A percentile compares a stretch with the other conserved stretches of the same genome.
These are phyloP conservation scores for Solanum etuberosum DNA, from an alignment of 257 asterid genomes.

Conservation along the genomic window DNA sequence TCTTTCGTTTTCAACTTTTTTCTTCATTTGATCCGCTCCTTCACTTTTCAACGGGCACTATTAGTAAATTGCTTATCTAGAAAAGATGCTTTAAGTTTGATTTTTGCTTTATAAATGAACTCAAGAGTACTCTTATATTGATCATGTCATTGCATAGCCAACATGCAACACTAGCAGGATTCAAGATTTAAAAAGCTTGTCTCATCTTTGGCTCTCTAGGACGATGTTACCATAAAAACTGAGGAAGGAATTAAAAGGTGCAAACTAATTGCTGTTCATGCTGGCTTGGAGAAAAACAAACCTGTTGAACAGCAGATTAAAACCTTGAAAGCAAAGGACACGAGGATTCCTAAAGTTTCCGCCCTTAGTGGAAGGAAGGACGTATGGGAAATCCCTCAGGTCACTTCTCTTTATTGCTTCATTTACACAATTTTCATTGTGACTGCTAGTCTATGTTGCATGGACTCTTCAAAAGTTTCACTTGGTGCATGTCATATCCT, in stretches of 20 bases:
- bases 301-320: slow-evolving; percentile 50
- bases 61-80: not conserved
- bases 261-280: slow-evolving; percentile 78
- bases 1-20: not conserved
- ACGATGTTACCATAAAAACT: slow-evolving; percentile 60
- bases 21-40: not conserved
- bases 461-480: not conserved
- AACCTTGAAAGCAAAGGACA: slow-evolving; percentile 62
- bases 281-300: slow-evolving; percentile 67
- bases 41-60: not conserved
- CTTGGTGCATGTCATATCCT: not conserved
- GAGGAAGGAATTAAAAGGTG: slow-evolving; percentile 46
- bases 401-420: slow-evolving; percentile 9
- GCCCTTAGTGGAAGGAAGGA: slow-evolving; percentile 75
- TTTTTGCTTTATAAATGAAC: not conserved
- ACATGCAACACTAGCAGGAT: not conserved
- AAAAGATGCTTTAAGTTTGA: not conserved
- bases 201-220: slow-evolving; percentile 24
- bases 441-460: not conserved
- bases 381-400: slow-evolving; percentile 87
- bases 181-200: not conserved
- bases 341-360: slow-evolving; percentile 73
- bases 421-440: not conserved
- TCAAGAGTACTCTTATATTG: not conserved
- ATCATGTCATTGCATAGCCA: not conserved